Conservation (phyloP, 345 rosid species). For the Corchorus olitorius region DNA sequence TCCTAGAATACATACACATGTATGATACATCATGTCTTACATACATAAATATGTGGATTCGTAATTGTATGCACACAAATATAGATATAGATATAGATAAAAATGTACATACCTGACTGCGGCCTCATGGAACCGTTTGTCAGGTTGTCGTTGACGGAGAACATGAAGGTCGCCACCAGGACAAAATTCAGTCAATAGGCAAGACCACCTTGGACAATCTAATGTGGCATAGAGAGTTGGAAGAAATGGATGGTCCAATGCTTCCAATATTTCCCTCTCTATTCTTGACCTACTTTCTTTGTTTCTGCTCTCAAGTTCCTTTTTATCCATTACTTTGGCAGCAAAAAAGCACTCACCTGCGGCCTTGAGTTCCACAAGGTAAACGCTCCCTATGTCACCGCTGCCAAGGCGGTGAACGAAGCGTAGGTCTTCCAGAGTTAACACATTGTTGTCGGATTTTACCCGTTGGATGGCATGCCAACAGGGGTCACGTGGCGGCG, state of each 20-base stretch:
- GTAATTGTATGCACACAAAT: neutral
- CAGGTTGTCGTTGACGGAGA: slow-evolving; percentile 67
- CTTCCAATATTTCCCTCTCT: slow-evolving; percentile 70
- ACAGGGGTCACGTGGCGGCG: slow-evolving; percentile 52
- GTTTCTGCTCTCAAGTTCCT: slow-evolving; percentile 61
- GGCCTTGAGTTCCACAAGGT: slow-evolving; percentile 66
- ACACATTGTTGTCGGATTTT: slow-evolving; percentile 25
- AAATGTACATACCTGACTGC: slow-evolving; percentile 60
- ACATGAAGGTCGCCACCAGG: slow-evolving; percentile 89
- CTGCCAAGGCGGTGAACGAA: slow-evolving; percentile 75
- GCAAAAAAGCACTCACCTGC: slow-evolving; percentile 62
- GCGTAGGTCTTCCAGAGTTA: slow-evolving; percentile 57
- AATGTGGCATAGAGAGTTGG: slow-evolving; percentile 74
- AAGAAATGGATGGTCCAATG: slow-evolving; percentile 82
- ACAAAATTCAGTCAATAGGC: slow-evolving; percentile 79
- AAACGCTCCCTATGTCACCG: slow-evolving; percentile 90
- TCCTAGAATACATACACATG: neutral
- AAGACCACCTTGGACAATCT: slow-evolving; percentile 71
- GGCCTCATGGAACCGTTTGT: slow-evolving; percentile 62
- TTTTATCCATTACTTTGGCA: slow-evolving; percentile 84
- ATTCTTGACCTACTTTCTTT: slow-evolving; percentile 67
- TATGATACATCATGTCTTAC: neutral
- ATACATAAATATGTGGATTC: neutral
- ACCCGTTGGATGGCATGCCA: slow-evolving; percentile 53
- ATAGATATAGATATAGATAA: neutral